Percentiles rank a stretch among this genome's conserved stretches.
Evolutionary conservation across 768 basidiomycete genomes (phyloP).

Genomic region (Russula dissimulans): DNA sequence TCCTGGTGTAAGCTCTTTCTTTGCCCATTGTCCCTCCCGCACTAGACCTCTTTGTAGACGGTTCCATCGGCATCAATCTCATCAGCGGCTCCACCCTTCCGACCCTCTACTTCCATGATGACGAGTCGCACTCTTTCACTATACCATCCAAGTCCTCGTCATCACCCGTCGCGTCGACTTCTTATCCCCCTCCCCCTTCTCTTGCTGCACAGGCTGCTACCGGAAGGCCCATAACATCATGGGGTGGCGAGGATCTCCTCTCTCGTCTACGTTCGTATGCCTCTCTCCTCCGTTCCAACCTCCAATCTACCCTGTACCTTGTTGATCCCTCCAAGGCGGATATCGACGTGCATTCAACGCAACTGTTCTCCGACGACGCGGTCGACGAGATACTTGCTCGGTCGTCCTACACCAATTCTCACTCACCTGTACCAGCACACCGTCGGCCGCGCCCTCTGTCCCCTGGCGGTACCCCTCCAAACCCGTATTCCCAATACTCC

Average conservation of each 20-base stretch:
- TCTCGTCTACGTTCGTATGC: conserved; percentile 67
- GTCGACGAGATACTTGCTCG: conserved; percentile 81
- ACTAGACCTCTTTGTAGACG: conserved; percentile 40
- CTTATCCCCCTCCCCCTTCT: conserved; percentile 58
- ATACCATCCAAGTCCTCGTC: conserved; percentile 37
- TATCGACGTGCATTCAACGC: conserved; percentile 81
- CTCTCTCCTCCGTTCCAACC: conserved; percentile 73
- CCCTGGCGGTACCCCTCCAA: conserved; percentile 26
- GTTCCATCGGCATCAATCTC: conserved; percentile 82
- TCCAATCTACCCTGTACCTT: conserved; percentile 81
- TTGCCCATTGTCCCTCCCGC: neutral
- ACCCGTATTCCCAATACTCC: conserved; percentile 55
- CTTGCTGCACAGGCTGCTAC: conserved; percentile 35
- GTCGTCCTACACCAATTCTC: conserved; percentile 65
- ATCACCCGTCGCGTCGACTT: conserved; percentile 30
- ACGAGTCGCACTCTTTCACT: conserved; percentile 79
- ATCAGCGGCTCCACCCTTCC: conserved; percentile 80
- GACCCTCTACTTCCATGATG: conserved; percentile 92
- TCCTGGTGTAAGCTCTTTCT: conserved; percentile 58
- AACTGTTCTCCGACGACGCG: conserved; percentile 76
- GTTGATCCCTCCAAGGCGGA: conserved; percentile 91
- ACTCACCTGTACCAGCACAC: conserved; percentile 79
- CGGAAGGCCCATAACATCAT: conserved; percentile 38
- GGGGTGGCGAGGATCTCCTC: conserved; percentile 86
- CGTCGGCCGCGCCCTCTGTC: conserved; percentile 63